Conservation (phyloP, 164 flowering plant species). For the Kalanchoe fedtschenkoi region DNA sequence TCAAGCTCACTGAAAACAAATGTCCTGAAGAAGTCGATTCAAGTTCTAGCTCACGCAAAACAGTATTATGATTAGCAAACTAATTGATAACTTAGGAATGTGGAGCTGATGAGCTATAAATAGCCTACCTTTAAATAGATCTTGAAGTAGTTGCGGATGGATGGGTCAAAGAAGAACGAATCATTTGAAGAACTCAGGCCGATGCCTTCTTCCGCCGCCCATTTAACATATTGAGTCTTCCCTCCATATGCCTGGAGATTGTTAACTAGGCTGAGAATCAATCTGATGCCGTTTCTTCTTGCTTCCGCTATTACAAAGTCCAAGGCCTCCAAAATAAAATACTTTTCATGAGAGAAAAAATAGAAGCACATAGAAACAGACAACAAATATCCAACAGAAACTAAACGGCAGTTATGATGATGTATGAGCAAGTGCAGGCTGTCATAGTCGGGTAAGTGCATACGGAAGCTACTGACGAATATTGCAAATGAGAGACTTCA, state of each 20-base stretch:
- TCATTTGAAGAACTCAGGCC: slow-evolving; percentile 89
- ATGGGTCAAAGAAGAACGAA: slow-evolving; percentile 91
- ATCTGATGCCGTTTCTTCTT: slow-evolving; percentile 45
- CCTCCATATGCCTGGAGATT: slow-evolving; percentile 94
- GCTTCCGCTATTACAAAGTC: slow-evolving; percentile 92
- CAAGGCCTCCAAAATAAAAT: slow-evolving; percentile 46
- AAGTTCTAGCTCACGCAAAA: too few relatives aligned
- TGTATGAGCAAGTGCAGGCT: too few relatives aligned
- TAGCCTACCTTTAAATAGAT: slow-evolving; percentile 56
- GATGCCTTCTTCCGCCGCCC: slow-evolving; percentile 93
- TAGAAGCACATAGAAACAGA: background rate
- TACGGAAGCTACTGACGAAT: background rate
- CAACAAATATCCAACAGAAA: too few relatives aligned
- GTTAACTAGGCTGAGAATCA: slow-evolving; percentile 79
- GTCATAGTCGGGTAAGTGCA: background rate
- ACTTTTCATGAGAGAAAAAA: slow-evolving; percentile 5
- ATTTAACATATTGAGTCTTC: slow-evolving; percentile 89
- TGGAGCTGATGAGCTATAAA: background rate
- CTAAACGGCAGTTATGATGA: too few relatives aligned
- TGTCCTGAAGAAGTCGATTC: too few relatives aligned
- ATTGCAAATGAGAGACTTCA: background rate
- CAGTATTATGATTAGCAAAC: too few relatives aligned
- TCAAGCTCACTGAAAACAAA: too few relatives aligned
- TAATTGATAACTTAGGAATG: background rate
- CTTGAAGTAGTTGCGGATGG: slow-evolving; percentile 71